phyloP scores from a whole-genome alignment of 352 stramenopile species.

The Phytophthora palmivora region DNA sequence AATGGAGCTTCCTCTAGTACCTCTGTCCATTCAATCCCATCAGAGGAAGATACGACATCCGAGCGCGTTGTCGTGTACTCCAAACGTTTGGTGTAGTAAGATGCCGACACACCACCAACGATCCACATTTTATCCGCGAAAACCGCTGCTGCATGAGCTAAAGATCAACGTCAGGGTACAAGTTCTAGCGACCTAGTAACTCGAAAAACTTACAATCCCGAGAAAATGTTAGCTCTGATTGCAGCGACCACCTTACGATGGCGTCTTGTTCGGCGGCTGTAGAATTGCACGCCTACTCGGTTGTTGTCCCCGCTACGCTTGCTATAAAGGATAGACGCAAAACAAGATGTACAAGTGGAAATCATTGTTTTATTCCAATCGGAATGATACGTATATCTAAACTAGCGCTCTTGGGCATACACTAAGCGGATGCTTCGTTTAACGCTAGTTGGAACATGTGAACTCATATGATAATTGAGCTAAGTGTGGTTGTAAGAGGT shows the following conservation, averaged over 20 bases:
- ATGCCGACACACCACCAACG: slow-evolving; percentile 73
- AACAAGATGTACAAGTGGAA: not conserved
- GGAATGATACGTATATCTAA: slow-evolving; percentile 3
- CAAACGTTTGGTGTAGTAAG: slow-evolving; percentile 80
- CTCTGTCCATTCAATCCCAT: slow-evolving; percentile 67
- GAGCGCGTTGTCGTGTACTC: slow-evolving; percentile 72
- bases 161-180: not conserved
- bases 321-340: not conserved
- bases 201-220: slow-evolving; percentile 58
- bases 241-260: slow-evolving; percentile 58
- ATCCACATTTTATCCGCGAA: slow-evolving; percentile 75
- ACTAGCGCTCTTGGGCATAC: too few species aligned
- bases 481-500: too few species aligned
- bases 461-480: too few species aligned
- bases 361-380: slow-evolving; percentile 16
- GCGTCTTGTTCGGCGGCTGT: slow-evolving; percentile 50
- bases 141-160: slow-evolving; percentile 69
- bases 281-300: slow-evolving; percentile 54
- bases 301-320: slow-evolving; percentile 13
- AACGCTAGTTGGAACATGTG: too few species aligned
- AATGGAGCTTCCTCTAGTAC: slow-evolving; percentile 81
- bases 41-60: slow-evolving; percentile 66
- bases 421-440: too few species aligned
- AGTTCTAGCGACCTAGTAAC: not conserved
- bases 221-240: slow-evolving; percentile 63